A percentile compares a stretch with the other conserved stretches of the same genome.
Evolutionary conservation across 306 rosid genomes (phyloP).

Genomic region (Lupinus albus): DNA sequence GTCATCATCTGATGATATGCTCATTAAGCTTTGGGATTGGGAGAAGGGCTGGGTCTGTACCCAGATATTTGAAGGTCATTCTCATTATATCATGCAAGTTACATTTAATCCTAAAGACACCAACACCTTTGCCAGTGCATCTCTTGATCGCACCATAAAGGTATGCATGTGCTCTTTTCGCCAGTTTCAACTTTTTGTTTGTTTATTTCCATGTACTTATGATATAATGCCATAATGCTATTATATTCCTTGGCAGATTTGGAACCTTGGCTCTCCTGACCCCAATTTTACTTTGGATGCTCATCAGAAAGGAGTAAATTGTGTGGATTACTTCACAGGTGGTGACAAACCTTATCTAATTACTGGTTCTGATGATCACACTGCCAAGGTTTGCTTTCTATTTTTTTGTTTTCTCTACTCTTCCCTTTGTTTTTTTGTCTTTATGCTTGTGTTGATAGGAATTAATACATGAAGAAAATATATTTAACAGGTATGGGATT

Average conservation of each 20-base stretch:
- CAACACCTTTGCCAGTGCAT: slow-evolving; percentile 98
- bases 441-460: slow-evolving; percentile 30
- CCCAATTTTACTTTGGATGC: slow-evolving; percentile 99
- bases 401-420: slow-evolving; percentile 21
- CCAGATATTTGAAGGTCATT: slow-evolving; percentile 99
- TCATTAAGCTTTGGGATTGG: slow-evolving; percentile 99
- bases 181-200: slow-evolving; percentile 13
- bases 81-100: slow-evolving; percentile 99
- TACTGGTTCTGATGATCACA: slow-evolving; percentile 97
- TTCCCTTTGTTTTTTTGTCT: slow-evolving; percentile 14
- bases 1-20: slow-evolving; percentile 99
- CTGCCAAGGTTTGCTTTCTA: slow-evolving; percentile 78
- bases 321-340: slow-evolving; percentile 98
- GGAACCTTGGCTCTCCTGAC: slow-evolving; percentile 99
- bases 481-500: slow-evolving; percentile 91
- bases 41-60: slow-evolving; percentile 98
- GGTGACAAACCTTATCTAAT: slow-evolving; percentile 98
- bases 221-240: slow-evolving; percentile 36
- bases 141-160: slow-evolving; percentile 99
- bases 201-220: slow-evolving; percentile 19
- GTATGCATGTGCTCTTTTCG: slow-evolving; percentile 48
- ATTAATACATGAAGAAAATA: slow-evolving; percentile 32
- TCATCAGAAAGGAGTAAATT: slow-evolving; percentile 97
- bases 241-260: slow-evolving; percentile 60
- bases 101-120: slow-evolving; percentile 98